Base-by-base conservation (phyloP, 2,329 filamentous ascomycete species). In the Exophiala phaeomuriformis region DNA sequence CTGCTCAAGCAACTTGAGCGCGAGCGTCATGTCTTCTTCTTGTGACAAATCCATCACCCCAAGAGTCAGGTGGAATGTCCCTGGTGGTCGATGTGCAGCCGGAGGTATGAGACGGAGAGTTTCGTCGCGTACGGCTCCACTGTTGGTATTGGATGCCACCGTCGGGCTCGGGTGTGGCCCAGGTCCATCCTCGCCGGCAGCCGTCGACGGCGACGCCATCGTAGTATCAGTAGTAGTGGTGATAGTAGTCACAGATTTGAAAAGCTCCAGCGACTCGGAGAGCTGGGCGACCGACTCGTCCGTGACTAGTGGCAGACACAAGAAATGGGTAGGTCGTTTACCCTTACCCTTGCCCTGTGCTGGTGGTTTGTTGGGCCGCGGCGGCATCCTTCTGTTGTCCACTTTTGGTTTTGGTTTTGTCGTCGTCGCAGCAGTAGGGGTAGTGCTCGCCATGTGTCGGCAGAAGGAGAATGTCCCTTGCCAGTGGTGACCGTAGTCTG, bases 41-140 rank as follows among this genome's bases (percentile, higher is more conserved):
- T 72, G 75, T 2, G 75, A 69, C 6, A 95, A 77, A 59, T 79
- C 85, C 86, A 96, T 90, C 1, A 94, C 86, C 0, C 90, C 90
- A 0, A 96, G 75, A 0, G 90, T 96, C 2, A 95, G 73, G 69
- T 97, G 91, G 45, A 96, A 70, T 1, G 89, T 90, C 0, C 88
- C 87, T 0, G 88, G 70, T 0, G 89, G 89, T 30, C 90, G 76
- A 47, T 95, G 72, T 1, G 89, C 88, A 51, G 78, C 78, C 32
- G 74, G 67, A 0, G 86, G 85, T 6, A 91, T 71, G 4, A 74
- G 73, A 9, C 58, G 49, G 4, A 63, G 42, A 31, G n/a, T 36
- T 43, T 12, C 47, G n/a, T 41, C 39, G 29, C 43, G 44, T 2
- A n/a, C n/a, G 19, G 19, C 19, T 19, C 19, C 19, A 19, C 19